Conservation (phyloP, 768 basidiomycete species). For the Tephrocybe sp. region DNA sequence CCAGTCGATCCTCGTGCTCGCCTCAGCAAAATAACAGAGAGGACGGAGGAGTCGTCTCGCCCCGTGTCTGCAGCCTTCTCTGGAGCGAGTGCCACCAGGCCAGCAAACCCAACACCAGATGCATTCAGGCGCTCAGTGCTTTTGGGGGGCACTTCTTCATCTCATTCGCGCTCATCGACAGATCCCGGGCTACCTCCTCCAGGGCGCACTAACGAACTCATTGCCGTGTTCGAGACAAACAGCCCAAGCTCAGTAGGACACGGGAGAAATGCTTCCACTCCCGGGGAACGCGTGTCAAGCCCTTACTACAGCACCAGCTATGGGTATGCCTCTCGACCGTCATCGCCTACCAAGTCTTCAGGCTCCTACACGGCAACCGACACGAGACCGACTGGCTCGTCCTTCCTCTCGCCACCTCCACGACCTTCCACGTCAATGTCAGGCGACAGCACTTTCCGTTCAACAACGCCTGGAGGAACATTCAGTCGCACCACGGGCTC, state of each 20-base stretch:
- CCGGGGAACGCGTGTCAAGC: constrained; percentile 39
- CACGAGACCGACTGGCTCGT: constrained; percentile 33
- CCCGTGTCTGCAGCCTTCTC: constrained; percentile 49
- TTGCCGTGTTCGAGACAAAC: constrained; percentile 66
- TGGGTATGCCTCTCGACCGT: constrained; percentile 41
- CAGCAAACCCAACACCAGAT: constrained; percentile 43
- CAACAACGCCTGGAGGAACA: constrained; percentile 27
- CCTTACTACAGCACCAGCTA: constrained; percentile 34
- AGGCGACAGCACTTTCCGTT: constrained; percentile 24
- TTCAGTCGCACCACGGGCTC: constrained; percentile 27
- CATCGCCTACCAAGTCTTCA: constrained; percentile 46
- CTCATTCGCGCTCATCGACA: constrained; percentile 58
- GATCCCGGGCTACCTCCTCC: constrained; percentile 56
- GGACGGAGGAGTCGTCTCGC: constrained; percentile 71
- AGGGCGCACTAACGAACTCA: constrained; percentile 66
- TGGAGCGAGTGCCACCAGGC: constrained; percentile 29
- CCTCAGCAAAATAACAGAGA: constrained; percentile 78
- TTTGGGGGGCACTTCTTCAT: constrained; percentile 33
- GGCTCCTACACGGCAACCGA: constrained; percentile 37
- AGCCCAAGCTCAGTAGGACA: constrained; percentile 47
- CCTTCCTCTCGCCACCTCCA: constrained; percentile 49
- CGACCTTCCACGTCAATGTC: constrained; percentile 34
- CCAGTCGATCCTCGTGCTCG: constrained; percentile 41
- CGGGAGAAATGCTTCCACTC: constrained; percentile 53
- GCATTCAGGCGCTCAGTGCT: constrained; percentile 47